Conservation (phyloP, 2,329 filamentous ascomycete species). For the Paraphaeosphaeria sporulosa region DNA sequence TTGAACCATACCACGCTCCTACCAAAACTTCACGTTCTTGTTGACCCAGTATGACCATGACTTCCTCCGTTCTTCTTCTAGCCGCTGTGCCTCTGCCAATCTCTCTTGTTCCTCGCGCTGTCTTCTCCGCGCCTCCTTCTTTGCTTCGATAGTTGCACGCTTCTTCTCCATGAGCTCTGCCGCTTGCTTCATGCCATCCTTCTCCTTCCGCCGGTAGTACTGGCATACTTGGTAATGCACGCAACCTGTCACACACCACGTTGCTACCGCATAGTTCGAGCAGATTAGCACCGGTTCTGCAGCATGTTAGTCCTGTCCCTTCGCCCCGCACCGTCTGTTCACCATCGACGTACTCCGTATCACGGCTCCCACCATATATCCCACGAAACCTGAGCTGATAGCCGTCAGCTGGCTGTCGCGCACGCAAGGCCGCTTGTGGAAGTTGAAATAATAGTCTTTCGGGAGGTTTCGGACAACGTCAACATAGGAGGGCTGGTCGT, state of each 20-base stretch:
- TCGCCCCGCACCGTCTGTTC: neutral
- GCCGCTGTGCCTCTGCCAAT: constrained; percentile 32
- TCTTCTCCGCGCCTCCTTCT: constrained; percentile 53
- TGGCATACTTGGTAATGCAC: constrained; percentile 86
- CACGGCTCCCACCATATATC: constrained; percentile 77
- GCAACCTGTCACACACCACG: constrained; percentile 74
- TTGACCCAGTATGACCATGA: constrained; percentile 47
- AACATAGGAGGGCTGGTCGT: constrained; percentile 49
- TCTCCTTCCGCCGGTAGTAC: constrained; percentile 74
- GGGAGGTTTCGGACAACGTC: constrained; percentile 74
- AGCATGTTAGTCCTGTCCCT: constrained; percentile 25
- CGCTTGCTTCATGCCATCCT: constrained; percentile 82
- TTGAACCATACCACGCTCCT: constrained; percentile 11
- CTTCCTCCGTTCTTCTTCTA: constrained; percentile 45
- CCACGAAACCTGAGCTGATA: constrained; percentile 78
- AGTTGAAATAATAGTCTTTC: constrained; percentile 71
- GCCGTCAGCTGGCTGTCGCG: constrained; percentile 83
- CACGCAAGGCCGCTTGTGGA: constrained; percentile 84
- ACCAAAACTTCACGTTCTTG: constrained; percentile 49
- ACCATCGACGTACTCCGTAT: constrained; percentile 69
- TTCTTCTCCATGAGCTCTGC: constrained; percentile 82
- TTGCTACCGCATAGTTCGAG: constrained; percentile 85
- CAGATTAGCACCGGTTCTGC: constrained; percentile 69
- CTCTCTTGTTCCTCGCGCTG: constrained; percentile 54
- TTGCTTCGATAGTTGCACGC: constrained; percentile 60